Evolutionary conservation across 1,284 basidiomycete genomes (phyloP).

Genomic region (Somion occarium): DNA sequence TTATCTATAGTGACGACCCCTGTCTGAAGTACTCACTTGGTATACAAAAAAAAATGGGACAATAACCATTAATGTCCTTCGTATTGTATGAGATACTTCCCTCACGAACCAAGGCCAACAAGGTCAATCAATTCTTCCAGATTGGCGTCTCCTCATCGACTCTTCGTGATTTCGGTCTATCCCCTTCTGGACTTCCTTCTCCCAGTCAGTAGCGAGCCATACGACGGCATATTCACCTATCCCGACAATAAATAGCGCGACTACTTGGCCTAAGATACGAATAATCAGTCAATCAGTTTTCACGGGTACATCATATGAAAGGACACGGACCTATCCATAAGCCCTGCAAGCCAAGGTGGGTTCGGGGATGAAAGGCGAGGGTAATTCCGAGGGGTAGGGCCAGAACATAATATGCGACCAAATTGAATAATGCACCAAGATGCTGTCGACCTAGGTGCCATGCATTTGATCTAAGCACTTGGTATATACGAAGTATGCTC

Average conservation of each 20-base stretch:
- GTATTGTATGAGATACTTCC: too few species aligned
- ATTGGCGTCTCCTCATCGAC: constrained; percentile 27
- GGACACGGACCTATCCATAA: constrained; percentile 56
- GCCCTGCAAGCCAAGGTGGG: constrained; percentile 52
- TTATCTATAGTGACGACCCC: too few species aligned
- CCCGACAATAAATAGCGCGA: constrained; percentile 69
- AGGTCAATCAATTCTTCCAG: background rate
- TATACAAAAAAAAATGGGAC: too few species aligned
- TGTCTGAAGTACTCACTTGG: too few species aligned
- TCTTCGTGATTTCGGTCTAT: constrained; percentile 46
- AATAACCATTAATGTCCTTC: too few species aligned
- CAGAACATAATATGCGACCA: constrained; percentile 72
- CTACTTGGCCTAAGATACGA: constrained; percentile 52
- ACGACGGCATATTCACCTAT: constrained; percentile 63
- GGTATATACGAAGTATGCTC: constrained; percentile 7
- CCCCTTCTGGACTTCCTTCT: constrained; percentile 50
- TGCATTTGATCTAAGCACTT: too few species aligned
- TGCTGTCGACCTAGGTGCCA: constrained; percentile 54
- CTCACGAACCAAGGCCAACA: too few species aligned
- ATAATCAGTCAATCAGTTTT: background rate
- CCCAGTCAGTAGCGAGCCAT: constrained; percentile 65
- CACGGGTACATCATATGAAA: background rate
- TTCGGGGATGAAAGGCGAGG: constrained; percentile 49
- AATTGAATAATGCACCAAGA: constrained; percentile 69
- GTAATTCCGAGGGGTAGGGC: constrained; percentile 69